Percentiles rank a stretch among this genome's conserved stretches.
These are phyloP conservation scores for Oehlia diaphana DNA, from an alignment of 192 early-diverging fungal species.

Conservation along the genomic window DNA sequence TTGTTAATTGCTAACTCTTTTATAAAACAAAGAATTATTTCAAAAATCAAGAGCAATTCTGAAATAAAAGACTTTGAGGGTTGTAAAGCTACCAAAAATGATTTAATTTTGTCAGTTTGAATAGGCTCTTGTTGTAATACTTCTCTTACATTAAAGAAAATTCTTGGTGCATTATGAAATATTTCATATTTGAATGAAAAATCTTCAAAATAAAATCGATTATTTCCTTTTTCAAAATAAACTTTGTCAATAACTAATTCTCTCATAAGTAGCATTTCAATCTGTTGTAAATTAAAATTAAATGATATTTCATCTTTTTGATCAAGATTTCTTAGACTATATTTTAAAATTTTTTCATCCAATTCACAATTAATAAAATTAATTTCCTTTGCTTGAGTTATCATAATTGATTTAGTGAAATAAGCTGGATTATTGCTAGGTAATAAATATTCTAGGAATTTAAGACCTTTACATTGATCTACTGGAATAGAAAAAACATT, in stretches of 20 bases:
- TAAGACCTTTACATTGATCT: no score
- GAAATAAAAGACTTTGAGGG: background rate
- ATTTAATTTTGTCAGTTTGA: background rate
- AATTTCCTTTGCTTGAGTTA: background rate
- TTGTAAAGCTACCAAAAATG: background rate
- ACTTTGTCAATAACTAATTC: constrained; percentile 12
- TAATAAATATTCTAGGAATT: no score
- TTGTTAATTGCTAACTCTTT: constrained; percentile 13
- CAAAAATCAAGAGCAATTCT: constrained; percentile 16
- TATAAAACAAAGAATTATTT: constrained; percentile 17
- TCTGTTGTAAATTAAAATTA: constrained; percentile 20
- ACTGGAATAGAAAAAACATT: background rate
- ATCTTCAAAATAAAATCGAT: background rate
- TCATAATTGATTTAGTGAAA: background rate
- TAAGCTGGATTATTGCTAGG: background rate
- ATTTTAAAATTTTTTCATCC: constrained; percentile 3
- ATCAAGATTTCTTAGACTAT: constrained; percentile 1
- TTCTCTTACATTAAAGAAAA: constrained; percentile 9
- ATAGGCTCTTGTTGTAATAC: constrained; percentile 25
- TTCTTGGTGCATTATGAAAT: background rate
- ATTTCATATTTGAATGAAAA: constrained; percentile 23
- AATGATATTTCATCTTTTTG: background rate
- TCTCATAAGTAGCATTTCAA: constrained; percentile 9
- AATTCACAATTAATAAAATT: constrained; percentile 23
- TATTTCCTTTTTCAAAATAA: background rate